Evolutionary conservation across 164 flowering plant species (phyloP), one percentile per base, ranked within the genome.

Genomic region (Kingdonia uniflora): DNA sequence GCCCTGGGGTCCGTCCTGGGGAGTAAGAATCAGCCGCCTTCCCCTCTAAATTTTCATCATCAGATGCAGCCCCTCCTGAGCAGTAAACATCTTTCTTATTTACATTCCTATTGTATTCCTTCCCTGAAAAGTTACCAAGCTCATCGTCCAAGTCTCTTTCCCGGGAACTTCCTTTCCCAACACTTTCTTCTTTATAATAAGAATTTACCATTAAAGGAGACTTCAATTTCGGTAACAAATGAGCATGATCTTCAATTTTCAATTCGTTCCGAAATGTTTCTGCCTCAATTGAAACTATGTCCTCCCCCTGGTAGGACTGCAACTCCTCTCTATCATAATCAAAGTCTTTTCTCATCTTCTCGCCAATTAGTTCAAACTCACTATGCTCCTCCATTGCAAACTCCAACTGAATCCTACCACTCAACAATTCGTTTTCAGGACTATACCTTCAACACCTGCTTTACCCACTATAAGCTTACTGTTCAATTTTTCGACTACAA

Each of bases 381-480:
- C 37, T 35, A 23, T 7, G 35, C 29, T 22, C 56, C 21, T 6
- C 33, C 40, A 58, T 46, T 46, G 54, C 51, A 40, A 63, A 42
- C 42, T 62, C 63, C 38, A 55, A 49, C 33, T 44, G 17, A 43
- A 14, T 22, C 39, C 52, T 53, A 17, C 53, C 57, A 59, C 15
- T 26, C 22, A 23, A 14, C 38, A 19, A 49, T 10, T 45, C 39
- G 4, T 59, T 59, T 52, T 38, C 63, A 52, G 25, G 62, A 29
- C 39, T 39, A 52, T 45, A 53, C 24, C 65, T 10, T 24, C 58
- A 64, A 23, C 19, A 19, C 29, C 53, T 29, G 54, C 61, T 56
- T 63, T 66, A 22, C 35, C 35, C 38, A 29, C 58, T 14, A 22
- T 52, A 49, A 47, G 54, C 49, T 66, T 57, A 51, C 59, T 66